Evolutionary conservation across 1,284 basidiomycete species (phyloP).

Genomic region (Rhizoctonia solani): DNA sequence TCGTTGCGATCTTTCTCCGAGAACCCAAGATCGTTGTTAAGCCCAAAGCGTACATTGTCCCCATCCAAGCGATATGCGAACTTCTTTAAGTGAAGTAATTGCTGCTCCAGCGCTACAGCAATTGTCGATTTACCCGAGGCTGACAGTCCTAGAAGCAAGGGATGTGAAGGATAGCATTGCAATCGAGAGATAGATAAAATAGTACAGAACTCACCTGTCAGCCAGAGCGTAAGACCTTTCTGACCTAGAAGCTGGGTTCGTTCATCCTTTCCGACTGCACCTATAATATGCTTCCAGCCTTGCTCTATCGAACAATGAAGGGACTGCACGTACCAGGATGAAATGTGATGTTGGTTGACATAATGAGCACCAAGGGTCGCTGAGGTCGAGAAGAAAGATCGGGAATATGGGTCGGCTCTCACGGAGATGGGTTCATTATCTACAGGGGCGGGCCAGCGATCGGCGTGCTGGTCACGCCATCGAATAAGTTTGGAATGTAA

Average conservation of each 20-base stretch:
- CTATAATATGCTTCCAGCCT: constrained; percentile 48
- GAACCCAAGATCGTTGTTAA: constrained; percentile 98
- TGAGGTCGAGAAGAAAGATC: neutral
- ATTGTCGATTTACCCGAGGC: constrained; percentile 73
- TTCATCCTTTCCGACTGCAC: constrained; percentile 72
- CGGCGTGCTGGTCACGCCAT: constrained; percentile 19
- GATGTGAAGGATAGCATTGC: constrained; percentile 13
- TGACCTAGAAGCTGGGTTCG: constrained; percentile 72
- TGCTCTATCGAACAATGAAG: neutral
- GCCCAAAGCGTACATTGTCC: constrained; percentile 94
- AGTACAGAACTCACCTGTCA: no score
- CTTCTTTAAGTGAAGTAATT: constrained; percentile 84
- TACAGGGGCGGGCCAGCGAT: neutral
- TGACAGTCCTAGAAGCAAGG: constrained; percentile 37
- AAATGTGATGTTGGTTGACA: constrained; percentile 89
- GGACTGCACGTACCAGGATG: constrained; percentile 58
- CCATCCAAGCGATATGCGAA: constrained; percentile 94
- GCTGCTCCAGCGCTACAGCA: constrained; percentile 95
- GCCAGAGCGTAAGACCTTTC: constrained; percentile 88
- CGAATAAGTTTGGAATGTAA: no score
- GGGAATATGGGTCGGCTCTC: no score
- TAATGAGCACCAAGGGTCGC: constrained; percentile 44
- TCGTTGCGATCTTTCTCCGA: constrained; percentile 93
- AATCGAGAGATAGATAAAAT: constrained; percentile 65
- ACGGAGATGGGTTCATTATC: neutral